Base-by-base conservation (phyloP, 2,329 filamentous ascomycete genomes). In the Calonectria multiphialidica region DNA sequence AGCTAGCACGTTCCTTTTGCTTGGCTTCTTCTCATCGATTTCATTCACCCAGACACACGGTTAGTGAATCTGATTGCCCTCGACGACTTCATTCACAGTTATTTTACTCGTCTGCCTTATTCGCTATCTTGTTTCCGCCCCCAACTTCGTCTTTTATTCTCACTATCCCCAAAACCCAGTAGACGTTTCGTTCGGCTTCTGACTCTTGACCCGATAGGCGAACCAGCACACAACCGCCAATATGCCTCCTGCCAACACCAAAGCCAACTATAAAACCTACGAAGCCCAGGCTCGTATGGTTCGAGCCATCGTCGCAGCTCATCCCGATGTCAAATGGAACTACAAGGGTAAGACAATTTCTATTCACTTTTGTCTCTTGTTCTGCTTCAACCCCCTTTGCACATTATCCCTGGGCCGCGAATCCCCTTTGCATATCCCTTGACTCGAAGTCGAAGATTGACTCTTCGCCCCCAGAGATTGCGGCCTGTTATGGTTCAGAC, bases 241-340 rank as follows among this genome's bases (percentile, higher is more conserved):
- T 15, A 90, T 90, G 89, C 83, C 88, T 5, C 81, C 86, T 3
- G 61, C 81, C 35, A 81, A 72, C 40, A 65, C 78, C 65, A 86
- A 86, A 67, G 86, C 88, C 16, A 92, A 90, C 75, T 93, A 92
- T 83, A 89, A 88, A 73, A 86, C 85, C 2, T 91, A 90, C 79
- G 90, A 93, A 80, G 86, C 88, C 0, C 89, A 90, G 75, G 87
- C 88, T 23, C 90, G 91, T 55, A 87, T 93, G 42, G 84, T 93
- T 3, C 88, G 90, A 1, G 91, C 91, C 6, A 88, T 93, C 28
- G 83, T 93, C 0, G 91, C 90, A 0, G 89, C 90, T 3, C 86
- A 90, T 66, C 88, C 88, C 0, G 83, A 84, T 0, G 78, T 89
- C 0, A 90, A 88, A 73, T 87, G 92, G 66, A 90, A 93, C 80